Evolutionary conservation across 768 basidiomycete species (phyloP).

Genomic region (Cyclocybe aegerita): DNA sequence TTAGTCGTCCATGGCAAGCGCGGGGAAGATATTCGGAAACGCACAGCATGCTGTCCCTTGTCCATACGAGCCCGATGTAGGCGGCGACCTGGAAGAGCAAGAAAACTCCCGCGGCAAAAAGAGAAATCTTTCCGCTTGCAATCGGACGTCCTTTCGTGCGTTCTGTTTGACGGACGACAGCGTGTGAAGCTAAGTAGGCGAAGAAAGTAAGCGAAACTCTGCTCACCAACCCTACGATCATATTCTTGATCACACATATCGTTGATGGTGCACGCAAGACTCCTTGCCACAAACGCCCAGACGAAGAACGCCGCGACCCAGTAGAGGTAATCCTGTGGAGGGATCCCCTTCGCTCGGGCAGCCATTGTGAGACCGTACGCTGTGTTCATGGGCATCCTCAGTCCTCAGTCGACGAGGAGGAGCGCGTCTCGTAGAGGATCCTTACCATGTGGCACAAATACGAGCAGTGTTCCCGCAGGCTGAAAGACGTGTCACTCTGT

Average conservation of each 20-base stretch:
- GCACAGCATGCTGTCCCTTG: neutral
- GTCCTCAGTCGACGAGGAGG: too few species aligned
- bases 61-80: neutral
- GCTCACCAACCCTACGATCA: neutral
- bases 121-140: neutral
- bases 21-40: neutral
- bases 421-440: too few species aligned
- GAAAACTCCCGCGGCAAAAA: neutral
- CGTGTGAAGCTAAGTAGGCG: neutral
- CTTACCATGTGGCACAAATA: too few species aligned
- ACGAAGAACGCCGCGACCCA: neutral
- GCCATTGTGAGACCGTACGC: constrained; percentile 4
- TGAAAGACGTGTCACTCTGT: too few species aligned
- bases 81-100: neutral
- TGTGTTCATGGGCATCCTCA: neutral
- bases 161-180: neutral
- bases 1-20: neutral
- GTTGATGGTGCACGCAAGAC: constrained; percentile 1
- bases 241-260: constrained; percentile 1
- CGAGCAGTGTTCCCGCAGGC: too few species aligned
- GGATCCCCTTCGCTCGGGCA: neutral
- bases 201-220: too few species aligned
- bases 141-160: neutral
- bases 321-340: neutral
- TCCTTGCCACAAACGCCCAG: constrained; percentile 1